Conservation (phyloP, 768 basidiomycete species). For the Hygrophorus pudorinus region DNA sequence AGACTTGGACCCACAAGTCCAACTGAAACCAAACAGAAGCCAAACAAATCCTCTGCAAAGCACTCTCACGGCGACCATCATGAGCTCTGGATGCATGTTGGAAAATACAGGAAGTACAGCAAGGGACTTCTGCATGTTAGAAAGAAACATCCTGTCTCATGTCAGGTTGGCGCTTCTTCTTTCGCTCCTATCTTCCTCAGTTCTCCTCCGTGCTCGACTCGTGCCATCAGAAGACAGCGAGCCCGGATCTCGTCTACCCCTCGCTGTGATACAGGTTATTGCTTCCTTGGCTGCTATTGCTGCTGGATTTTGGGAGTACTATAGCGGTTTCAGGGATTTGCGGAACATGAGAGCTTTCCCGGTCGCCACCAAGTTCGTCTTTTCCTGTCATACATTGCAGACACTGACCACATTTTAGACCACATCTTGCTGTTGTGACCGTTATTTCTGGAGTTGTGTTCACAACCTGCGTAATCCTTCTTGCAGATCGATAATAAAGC, state of each 20-base stretch:
- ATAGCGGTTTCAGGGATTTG: slow-evolving; percentile 45
- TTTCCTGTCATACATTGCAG: slow-evolving; percentile 3
- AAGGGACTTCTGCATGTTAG: slow-evolving; percentile 74
- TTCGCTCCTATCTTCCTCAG: slow-evolving; percentile 51
- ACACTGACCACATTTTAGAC: slow-evolving; percentile 20
- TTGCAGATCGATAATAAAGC: slow-evolving; percentile 20
- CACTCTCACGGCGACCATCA: slow-evolving; percentile 10
- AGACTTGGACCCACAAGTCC: background rate
- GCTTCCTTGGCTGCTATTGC: slow-evolving; percentile 44
- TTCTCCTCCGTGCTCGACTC: slow-evolving; percentile 52
- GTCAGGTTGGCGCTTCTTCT: slow-evolving; percentile 57
- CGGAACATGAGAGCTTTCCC: slow-evolving; percentile 51
- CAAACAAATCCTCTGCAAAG: slow-evolving; percentile 2
- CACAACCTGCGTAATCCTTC: slow-evolving; percentile 40
- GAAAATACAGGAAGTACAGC: slow-evolving; percentile 49
- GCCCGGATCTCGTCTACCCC: slow-evolving; percentile 28
- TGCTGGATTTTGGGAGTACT: slow-evolving; percentile 61
- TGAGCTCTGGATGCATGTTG: slow-evolving; percentile 13
- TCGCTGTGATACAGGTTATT: slow-evolving; percentile 42
- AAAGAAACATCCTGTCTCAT: slow-evolving; percentile 65
- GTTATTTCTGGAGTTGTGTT: slow-evolving; percentile 38
- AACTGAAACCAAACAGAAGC: slow-evolving; percentile 1
- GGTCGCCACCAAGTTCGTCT: slow-evolving; percentile 41
- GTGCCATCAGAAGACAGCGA: slow-evolving; percentile 28
- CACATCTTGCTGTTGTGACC: slow-evolving; percentile 43